Evolutionary conservation across 495 filamentous ascomycete species (phyloP).

Genomic region (Antarctomyces pellizariae): DNA sequence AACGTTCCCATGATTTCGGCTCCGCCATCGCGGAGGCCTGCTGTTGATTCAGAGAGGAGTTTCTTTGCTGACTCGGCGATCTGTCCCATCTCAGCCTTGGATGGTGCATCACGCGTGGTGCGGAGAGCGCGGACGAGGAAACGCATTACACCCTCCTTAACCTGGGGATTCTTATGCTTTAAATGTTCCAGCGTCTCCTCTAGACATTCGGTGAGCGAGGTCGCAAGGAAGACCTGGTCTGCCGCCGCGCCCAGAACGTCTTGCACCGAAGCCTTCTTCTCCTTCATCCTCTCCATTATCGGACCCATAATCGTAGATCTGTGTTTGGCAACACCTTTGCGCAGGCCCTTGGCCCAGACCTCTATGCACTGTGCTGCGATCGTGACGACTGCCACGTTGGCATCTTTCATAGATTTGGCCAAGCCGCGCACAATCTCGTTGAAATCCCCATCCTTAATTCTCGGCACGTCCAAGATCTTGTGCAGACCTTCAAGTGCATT

Average conservation of each 20-base stretch:
- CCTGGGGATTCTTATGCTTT: slow-evolving; percentile 86
- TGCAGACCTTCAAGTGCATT: slow-evolving; percentile 75
- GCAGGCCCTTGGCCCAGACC: slow-evolving; percentile 68
- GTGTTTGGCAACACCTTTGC: slow-evolving; percentile 58
- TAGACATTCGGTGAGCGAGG: slow-evolving; percentile 56
- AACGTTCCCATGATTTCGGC: slow-evolving; percentile 82
- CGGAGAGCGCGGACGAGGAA: slow-evolving; percentile 76
- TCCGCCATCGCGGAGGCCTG: slow-evolving; percentile 63
- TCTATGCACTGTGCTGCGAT: slow-evolving; percentile 89
- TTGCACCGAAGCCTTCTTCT: slow-evolving; percentile 78
- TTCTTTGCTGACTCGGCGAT: slow-evolving; percentile 77
- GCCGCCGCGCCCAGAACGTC: slow-evolving; percentile 71
- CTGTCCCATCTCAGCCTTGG: slow-evolving; percentile 56
- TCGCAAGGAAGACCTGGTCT: slow-evolving; percentile 66
- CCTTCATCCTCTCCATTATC: slow-evolving; percentile 86
- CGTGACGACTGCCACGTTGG: slow-evolving; percentile 86
- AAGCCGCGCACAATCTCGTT: slow-evolving; percentile 58
- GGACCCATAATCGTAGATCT: slow-evolving; percentile 55
- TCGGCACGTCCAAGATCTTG: slow-evolving; percentile 55
- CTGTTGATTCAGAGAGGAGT: slow-evolving; percentile 67
- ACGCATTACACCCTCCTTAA: slow-evolving; percentile 83
- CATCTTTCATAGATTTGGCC: slow-evolving; percentile 96
- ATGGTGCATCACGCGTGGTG: slow-evolving; percentile 60
- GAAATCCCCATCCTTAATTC: slow-evolving; percentile 79
- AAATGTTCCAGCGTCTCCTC: slow-evolving; percentile 75